Evolutionary conservation across 345 rosid species (phyloP).

Genomic region (Eucalyptus regnans): DNA sequence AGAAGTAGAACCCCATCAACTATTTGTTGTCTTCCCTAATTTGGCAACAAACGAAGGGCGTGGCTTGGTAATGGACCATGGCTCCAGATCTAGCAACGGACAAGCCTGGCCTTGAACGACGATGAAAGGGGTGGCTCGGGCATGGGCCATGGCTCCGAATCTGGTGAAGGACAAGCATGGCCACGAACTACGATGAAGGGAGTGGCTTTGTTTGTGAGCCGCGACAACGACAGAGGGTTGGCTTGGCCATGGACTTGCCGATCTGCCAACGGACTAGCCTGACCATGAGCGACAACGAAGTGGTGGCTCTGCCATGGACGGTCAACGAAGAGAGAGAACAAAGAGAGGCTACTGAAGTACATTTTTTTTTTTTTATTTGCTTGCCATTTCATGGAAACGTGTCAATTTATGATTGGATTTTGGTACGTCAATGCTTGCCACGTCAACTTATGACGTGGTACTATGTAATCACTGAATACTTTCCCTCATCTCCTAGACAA

Average conservation of each 20-base stretch:
- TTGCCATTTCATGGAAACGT: background rate
- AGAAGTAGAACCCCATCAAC: background rate
- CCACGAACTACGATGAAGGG: background rate
- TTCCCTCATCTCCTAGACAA: background rate
- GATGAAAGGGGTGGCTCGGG: background rate
- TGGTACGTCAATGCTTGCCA: background rate
- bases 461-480: background rate
- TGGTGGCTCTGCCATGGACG: background rate
- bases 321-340: background rate
- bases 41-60: background rate
- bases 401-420: background rate
- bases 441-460: background rate
- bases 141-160: background rate
- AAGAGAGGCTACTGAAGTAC: background rate
- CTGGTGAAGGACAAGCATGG: background rate
- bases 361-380: background rate
- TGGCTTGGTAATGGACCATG: background rate
- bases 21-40: background rate
- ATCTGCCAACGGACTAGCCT: background rate
- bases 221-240: background rate
- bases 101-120: background rate
- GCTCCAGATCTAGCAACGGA: background rate
- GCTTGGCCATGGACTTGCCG: background rate
- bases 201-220: background rate
- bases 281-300: background rate